A percentile compares a stretch with the other conserved stretches of the same genome.
Conservation (phyloP, 1,284 basidiomycete species). For the Trichosporon faecale region DNA sequence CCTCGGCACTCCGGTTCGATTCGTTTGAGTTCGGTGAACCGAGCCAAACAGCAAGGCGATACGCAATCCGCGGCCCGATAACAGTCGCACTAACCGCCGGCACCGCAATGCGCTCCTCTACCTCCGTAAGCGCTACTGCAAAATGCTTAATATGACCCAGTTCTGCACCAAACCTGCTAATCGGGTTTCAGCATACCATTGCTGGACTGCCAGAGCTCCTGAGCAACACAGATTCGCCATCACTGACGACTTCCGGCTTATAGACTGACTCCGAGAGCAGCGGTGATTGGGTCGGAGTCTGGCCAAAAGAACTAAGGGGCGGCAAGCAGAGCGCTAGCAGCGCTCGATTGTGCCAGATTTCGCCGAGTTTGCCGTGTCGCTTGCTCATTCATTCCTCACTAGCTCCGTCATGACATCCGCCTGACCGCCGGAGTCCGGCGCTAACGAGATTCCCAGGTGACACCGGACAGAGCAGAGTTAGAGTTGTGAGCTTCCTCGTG, state of each 20-base stretch:
- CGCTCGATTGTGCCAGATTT: not conserved
- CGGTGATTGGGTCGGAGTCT: not conserved
- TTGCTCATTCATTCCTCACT: not conserved
- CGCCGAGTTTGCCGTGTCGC: not conserved
- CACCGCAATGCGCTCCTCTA: not conserved
- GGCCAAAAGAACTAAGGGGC: not conserved
- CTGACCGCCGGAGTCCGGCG: not conserved
- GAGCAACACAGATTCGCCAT: not conserved
- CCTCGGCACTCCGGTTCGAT: not conserved
- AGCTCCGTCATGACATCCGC: not conserved
- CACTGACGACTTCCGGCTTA: not conserved
- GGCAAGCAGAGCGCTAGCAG: not conserved
- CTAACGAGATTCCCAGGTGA: not conserved
- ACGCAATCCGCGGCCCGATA: not conserved
- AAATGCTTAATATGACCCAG: not conserved
- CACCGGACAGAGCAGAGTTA: not conserved
- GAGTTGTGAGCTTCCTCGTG: not conserved
- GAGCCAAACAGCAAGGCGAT: not conserved
- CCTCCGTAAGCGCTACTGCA: no score
- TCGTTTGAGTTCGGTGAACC: not conserved
- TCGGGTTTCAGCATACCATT: not conserved
- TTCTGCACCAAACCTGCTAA: not conserved
- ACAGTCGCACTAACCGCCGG: not conserved
- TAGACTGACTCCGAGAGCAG: no score
- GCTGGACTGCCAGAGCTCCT: not conserved